Evolutionary conservation across 1,284 basidiomycete genomes (phyloP).

Genomic region (Cutaneotrichosporon sp.): DNA sequence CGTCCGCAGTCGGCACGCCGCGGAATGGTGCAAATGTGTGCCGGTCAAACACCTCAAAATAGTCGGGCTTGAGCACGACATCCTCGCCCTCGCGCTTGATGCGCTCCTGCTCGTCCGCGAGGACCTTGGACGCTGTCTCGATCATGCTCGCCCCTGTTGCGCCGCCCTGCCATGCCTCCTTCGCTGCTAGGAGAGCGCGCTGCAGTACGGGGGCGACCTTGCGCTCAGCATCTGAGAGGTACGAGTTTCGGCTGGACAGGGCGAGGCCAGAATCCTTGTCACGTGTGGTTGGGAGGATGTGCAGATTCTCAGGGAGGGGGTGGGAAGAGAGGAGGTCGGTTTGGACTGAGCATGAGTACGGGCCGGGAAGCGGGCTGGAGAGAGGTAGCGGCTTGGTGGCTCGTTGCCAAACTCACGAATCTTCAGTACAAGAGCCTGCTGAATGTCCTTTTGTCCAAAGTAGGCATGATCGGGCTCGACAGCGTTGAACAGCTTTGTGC

Average conservation of each 20-base stretch:
- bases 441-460: slow-evolving; percentile 98
- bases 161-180: slow-evolving; percentile 55
- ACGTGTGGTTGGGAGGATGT: slow-evolving; percentile 79
- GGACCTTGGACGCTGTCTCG: slow-evolving; percentile 44
- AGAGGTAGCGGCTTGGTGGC: too few species aligned
- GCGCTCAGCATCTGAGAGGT: slow-evolving; percentile 65
- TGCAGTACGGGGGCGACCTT: slow-evolving; percentile 66
- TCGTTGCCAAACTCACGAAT: too few species aligned
- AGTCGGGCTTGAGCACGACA: slow-evolving; percentile 67
- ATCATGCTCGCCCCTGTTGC: slow-evolving; percentile 57
- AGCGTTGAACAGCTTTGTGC: slow-evolving; percentile 90
- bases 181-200: slow-evolving; percentile 61
- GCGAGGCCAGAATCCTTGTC: slow-evolving; percentile 62
- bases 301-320: slow-evolving; percentile 63
- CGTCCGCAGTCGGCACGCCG: slow-evolving; percentile 28
- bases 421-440: slow-evolving; percentile 83
- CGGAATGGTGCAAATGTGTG: slow-evolving; percentile 57
- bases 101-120: slow-evolving; percentile 38
- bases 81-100: slow-evolving; percentile 49
- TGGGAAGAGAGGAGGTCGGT: slow-evolving; percentile 74
- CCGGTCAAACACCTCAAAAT: slow-evolving; percentile 82
- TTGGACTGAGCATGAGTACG: too few species aligned
- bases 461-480: slow-evolving; percentile 89
- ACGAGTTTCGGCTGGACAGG: slow-evolving; percentile 85
- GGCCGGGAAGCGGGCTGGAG: too few species aligned